A percentile compares a stretch with the other conserved stretches of the same genome.
Evolutionary conservation across 768 basidiomycete species (phyloP).

Genomic region (Udeniomyces megalosporus): DNA sequence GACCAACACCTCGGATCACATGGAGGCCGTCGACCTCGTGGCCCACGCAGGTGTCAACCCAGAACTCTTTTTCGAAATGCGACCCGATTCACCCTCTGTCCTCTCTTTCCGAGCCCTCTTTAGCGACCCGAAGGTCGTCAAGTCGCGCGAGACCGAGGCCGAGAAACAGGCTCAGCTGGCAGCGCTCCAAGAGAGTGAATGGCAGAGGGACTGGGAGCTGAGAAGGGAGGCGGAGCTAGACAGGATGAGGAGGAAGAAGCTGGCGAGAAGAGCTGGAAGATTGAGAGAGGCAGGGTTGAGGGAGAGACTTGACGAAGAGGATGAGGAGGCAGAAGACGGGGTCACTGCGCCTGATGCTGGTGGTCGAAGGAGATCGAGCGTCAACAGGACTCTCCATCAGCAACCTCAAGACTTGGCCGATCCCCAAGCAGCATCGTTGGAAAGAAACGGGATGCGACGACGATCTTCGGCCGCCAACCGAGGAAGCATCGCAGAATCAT

Average conservation of each 20-base stretch:
- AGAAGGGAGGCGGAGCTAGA: slow-evolving; percentile 9
- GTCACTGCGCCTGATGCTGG: no score
- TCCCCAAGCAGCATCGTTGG: no score
- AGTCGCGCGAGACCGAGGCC: background rate
- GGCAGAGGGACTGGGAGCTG: slow-evolving; percentile 7
- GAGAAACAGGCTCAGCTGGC: background rate
- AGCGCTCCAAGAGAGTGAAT: background rate
- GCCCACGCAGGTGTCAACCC: slow-evolving; percentile 22
- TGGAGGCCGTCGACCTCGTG: slow-evolving; percentile 29
- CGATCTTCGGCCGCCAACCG: no score
- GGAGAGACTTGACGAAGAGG: background rate
- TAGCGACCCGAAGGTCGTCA: background rate
- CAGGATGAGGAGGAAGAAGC: background rate
- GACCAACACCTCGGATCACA: slow-evolving; percentile 29
- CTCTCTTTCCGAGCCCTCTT: no score
- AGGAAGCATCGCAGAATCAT: no score
- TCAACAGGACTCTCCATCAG: no score
- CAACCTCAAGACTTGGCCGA: no score
- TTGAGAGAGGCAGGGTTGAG: background rate
- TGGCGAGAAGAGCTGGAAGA: slow-evolving; percentile 2
- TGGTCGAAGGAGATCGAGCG: no score
- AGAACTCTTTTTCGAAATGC: background rate
- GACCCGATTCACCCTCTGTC: background rate
- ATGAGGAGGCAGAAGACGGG: background rate
- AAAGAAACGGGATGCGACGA: no score